Percentiles rank a stretch among this genome's conserved stretches.
phyloP scores from a whole-genome alignment of 2,329 filamentous ascomycete species.

The Canariomyces notabilis region DNA sequence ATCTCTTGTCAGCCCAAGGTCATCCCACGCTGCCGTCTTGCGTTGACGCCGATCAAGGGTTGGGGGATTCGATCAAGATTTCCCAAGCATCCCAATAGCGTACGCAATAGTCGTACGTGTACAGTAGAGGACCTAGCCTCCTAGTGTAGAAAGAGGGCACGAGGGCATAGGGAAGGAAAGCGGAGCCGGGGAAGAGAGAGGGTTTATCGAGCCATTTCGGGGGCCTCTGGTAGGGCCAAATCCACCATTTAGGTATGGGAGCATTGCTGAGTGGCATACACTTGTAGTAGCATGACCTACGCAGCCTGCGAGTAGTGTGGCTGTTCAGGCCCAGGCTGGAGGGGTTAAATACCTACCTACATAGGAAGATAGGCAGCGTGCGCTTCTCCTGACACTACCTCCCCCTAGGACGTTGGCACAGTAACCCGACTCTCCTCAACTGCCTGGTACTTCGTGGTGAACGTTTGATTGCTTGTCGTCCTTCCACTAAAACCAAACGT shows the following conservation, averaged over 20 bases:
- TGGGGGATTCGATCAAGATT: conserved; percentile 1
- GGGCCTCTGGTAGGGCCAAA: no score
- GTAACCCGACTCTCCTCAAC: no score
- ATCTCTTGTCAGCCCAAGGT: conserved; percentile 1
- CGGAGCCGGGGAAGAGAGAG: not conserved
- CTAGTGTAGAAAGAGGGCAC: not conserved
- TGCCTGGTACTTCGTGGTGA: no score
- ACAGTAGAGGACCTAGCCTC: not conserved
- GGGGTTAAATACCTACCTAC: conserved; percentile 4
- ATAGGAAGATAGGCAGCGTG: not conserved
- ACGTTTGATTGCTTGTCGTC: no score
- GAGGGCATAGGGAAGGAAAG: not conserved
- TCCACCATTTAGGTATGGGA: no score
- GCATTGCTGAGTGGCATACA: not conserved
- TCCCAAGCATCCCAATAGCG: not conserved
- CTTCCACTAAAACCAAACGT: no score
- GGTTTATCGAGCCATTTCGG: no score
- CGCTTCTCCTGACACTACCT: not conserved
- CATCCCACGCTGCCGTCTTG: conserved; percentile 19
- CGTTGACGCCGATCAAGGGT: conserved; percentile 15
- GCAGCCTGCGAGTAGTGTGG: conserved; percentile 7
- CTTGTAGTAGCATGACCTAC: conserved; percentile 6
- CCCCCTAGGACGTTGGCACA: no score
- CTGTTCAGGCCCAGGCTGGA: not conserved
- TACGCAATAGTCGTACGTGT: not conserved